Conservation (phyloP, 176 grass and related monocot species). For the Oryza officinalis region DNA sequence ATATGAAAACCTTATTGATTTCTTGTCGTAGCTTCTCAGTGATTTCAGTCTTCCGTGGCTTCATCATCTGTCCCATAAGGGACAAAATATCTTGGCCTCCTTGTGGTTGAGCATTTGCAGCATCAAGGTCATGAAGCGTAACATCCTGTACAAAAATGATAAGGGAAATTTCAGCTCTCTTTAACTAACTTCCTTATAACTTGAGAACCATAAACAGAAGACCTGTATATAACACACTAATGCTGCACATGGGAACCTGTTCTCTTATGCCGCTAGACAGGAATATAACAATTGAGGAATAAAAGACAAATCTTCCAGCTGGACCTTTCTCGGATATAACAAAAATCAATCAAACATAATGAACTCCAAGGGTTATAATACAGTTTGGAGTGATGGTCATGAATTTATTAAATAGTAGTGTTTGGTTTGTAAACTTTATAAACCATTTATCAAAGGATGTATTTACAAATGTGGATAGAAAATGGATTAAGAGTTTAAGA, state of each 20-base stretch:
- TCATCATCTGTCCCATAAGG: constrained; percentile 99
- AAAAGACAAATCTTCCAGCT: neutral
- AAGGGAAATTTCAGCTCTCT: constrained; percentile 10
- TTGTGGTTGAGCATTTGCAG: constrained; percentile 97
- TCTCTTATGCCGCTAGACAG: neutral
- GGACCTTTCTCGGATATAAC: neutral
- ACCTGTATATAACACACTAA: neutral
- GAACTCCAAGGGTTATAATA: neutral
- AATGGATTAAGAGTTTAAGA: neutral
- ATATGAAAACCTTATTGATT: constrained; percentile 84
- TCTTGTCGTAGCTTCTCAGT: constrained; percentile 94
- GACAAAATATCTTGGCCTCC: constrained; percentile 97
- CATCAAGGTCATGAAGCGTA: constrained; percentile 94
- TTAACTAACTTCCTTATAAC: neutral
- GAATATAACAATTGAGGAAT: neutral
- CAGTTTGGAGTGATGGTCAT: neutral
- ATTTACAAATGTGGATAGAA: neutral
- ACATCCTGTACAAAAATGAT: constrained; percentile 66
- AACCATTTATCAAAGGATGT: constrained; percentile 1
- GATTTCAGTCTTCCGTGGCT: constrained; percentile 92
- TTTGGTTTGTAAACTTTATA: neutral
- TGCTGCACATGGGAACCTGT: neutral
- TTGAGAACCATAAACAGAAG: neutral
- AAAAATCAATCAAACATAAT: constrained; percentile 6
- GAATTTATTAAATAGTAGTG: neutral